phyloP scores from a whole-genome alignment of 129 eudicot genomes.

The sunflower (Helianthus annuus) region HanXRQr2.0-SUNRISE NC_035444.2:66194597-66195096 shows the following conservation, averaged over 20 bases:
- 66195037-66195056: conserved; percentile 54
- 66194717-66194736: conserved; percentile 44
- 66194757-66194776: conserved; percentile 50
- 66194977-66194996: too few species aligned
- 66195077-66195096: conserved; percentile 52
- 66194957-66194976: too few species aligned
- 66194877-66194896: too few species aligned
- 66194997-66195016: too few species aligned
- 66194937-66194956: too few species aligned
- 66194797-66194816: conserved; percentile 46
- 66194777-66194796: conserved; percentile 44
- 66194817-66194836: background rate
- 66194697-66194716: conserved; percentile 47
- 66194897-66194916: too few species aligned
- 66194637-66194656: conserved; percentile 29
- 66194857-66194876: too few species aligned
- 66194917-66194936: too few species aligned
- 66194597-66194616: conserved; percentile 29
- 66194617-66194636: conserved; percentile 52
- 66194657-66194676: conserved; percentile 14
- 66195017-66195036: background rate
- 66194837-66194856: too few species aligned
- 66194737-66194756: conserved; percentile 47
- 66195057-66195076: conserved; percentile 42
- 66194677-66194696: conserved; percentile 39